Percentiles rank a stretch among this genome's conserved stretches.
Evolutionary conservation across 345 rosid species (phyloP).

Genomic region (Punica granatum): DNA sequence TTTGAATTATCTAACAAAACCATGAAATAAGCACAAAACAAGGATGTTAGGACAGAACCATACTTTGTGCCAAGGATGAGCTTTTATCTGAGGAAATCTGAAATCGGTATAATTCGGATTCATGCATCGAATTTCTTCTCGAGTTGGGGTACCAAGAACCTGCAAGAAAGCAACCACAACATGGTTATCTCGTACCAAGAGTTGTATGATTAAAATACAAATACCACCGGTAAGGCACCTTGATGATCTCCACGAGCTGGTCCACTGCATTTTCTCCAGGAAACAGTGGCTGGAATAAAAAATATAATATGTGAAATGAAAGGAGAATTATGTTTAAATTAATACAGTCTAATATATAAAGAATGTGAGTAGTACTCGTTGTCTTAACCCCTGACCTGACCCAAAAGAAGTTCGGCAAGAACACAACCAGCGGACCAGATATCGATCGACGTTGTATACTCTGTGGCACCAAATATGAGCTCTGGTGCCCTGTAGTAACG

Average conservation of each 20-base stretch:
- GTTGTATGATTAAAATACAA: not conserved
- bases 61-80: constrained; percentile 92
- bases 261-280: constrained; percentile 84
- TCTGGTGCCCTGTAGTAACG: constrained; percentile 89
- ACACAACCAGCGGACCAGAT: constrained; percentile 96
- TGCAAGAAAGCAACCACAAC: constrained; percentile 21
- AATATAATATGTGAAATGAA: not conserved
- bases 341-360: not conserved
- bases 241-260: constrained; percentile 81
- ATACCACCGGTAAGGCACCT: constrained; percentile 30
- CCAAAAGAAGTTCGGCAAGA: constrained; percentile 78
- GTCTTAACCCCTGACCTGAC: constrained; percentile 43
- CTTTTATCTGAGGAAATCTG: constrained; percentile 71
- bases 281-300: constrained; percentile 49
- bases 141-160: constrained; percentile 94
- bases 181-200: constrained; percentile 1
- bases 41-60: not conserved
- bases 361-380: not conserved
- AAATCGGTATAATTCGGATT: constrained; percentile 77
- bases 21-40: not conserved
- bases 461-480: constrained; percentile 74
- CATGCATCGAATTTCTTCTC: constrained; percentile 92
- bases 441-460: constrained; percentile 75
- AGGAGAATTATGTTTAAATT: no score
- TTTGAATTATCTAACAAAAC: constrained; percentile 1